These are phyloP conservation scores for Linderniella brevidens DNA, from an alignment of 257 asterid genomes.

Conservation along the genomic window DNA sequence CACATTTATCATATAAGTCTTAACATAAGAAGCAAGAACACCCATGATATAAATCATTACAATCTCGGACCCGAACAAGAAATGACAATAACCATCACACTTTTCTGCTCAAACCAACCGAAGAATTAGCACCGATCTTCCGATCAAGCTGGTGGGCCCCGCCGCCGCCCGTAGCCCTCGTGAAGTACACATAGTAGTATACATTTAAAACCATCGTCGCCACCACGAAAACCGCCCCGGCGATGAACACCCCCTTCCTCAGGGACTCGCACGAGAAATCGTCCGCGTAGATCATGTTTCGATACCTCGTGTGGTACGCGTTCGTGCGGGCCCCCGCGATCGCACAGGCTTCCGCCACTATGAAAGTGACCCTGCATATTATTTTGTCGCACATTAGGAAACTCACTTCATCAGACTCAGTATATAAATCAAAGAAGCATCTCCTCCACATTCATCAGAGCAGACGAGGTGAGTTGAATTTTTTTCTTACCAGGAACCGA, in stretches of 20 bases:
- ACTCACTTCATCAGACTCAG: too few relatives aligned
- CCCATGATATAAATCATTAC: too few relatives aligned
- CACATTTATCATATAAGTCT: too few relatives aligned
- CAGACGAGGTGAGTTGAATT: neutral
- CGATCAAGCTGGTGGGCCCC: too few relatives aligned
- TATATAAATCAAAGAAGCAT: too few relatives aligned
- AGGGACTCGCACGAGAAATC: slow-evolving; percentile 58
- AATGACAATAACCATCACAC: too few relatives aligned
- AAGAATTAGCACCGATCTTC: neutral
- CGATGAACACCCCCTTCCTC: slow-evolving; percentile 76
- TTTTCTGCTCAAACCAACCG: neutral
- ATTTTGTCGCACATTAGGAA: too few relatives aligned
- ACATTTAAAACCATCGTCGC: slow-evolving; percentile 67
- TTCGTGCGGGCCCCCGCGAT: slow-evolving; percentile 52
- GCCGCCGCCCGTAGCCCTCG: slow-evolving; percentile 30
- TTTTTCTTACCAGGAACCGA: slow-evolving; percentile 34
- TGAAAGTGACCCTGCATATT: slow-evolving; percentile 62
- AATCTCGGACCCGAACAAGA: too few relatives aligned
- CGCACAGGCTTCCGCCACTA: slow-evolving; percentile 51
- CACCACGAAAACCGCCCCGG: slow-evolving; percentile 77
- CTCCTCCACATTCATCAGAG: too few relatives aligned
- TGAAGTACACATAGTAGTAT: slow-evolving; percentile 66
- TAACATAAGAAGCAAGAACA: too few relatives aligned
- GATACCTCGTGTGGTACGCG: slow-evolving; percentile 66
- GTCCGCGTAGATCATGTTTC: slow-evolving; percentile 42